Percentiles rank a stretch among this genome's conserved stretches.
Conservation (phyloP, 768 basidiomycete species). For the Naematelia aurantialba region DNA sequence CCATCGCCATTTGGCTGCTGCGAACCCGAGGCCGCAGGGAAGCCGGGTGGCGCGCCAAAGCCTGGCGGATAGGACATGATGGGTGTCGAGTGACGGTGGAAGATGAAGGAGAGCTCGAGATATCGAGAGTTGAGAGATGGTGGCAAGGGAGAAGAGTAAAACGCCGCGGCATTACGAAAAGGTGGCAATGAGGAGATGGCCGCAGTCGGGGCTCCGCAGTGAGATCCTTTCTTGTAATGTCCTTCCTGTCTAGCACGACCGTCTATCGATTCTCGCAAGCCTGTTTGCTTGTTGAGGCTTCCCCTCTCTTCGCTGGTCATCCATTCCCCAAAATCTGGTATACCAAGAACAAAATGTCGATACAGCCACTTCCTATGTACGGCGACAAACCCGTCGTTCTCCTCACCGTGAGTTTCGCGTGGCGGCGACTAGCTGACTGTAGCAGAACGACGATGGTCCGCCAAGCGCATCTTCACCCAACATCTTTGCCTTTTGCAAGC, state of each 20-base stretch:
- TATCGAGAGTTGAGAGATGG: neutral
- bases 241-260: no score
- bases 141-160: neutral
- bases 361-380: conserved; percentile 16
- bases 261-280: no score
- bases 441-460: conserved; percentile 52
- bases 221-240: no score
- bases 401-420: conserved; percentile 37
- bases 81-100: neutral
- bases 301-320: no score
- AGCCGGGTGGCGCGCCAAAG: conserved; percentile 37
- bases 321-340: no score
- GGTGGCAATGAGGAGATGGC: no score
- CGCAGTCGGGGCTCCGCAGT: no score
- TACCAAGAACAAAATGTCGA: no score
- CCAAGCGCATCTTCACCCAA: conserved; percentile 50
- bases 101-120: neutral
- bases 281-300: no score
- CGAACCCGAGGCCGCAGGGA: conserved; percentile 29
- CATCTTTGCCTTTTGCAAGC: conserved; percentile 50
- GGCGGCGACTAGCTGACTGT: neutral
- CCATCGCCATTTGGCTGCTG: conserved; percentile 24
- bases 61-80: conserved; percentile 20
- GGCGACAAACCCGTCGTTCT: conserved; percentile 38
- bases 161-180: no score